Percentiles rank a stretch among this genome's conserved stretches.
phyloP scores from a whole-genome alignment of 2,329 filamentous ascomycete species.

The Fusarium miscanthi region DNA sequence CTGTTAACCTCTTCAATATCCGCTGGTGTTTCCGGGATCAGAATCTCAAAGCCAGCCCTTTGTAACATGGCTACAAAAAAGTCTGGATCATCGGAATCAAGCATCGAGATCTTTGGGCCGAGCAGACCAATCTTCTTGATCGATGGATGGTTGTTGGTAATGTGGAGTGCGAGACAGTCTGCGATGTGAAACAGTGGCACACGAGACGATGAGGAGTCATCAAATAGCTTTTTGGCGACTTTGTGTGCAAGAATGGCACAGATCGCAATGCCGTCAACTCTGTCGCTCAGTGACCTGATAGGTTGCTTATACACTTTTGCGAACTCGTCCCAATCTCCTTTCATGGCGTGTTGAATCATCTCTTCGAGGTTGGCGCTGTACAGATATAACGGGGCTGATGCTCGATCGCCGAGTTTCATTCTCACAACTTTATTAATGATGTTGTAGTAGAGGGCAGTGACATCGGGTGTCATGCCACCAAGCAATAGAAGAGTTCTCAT shows the following conservation, averaged over 20 bases:
- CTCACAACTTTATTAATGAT: background rate
- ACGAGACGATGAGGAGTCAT: background rate
- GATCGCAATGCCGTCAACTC: background rate
- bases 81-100: background rate
- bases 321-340: background rate
- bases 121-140: background rate
- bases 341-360: constrained; percentile 1
- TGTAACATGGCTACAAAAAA: background rate
- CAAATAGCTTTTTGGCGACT: background rate
- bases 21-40: background rate
- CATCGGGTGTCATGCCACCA: constrained; percentile 7
- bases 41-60: background rate
- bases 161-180: background rate
- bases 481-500: constrained; percentile 1
- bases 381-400: background rate
- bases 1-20: background rate
- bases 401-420: background rate
- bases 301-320: background rate
- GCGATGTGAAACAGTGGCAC: background rate
- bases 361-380: constrained; percentile 10
- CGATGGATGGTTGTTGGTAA: background rate
- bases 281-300: background rate
- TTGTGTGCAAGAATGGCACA: constrained; percentile 8
- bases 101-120: background rate
- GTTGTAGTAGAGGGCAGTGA: background rate